phyloP scores from a whole-genome alignment of 2,329 filamentous ascomycete genomes.

The Torrubiella hemipterigena region DNA sequence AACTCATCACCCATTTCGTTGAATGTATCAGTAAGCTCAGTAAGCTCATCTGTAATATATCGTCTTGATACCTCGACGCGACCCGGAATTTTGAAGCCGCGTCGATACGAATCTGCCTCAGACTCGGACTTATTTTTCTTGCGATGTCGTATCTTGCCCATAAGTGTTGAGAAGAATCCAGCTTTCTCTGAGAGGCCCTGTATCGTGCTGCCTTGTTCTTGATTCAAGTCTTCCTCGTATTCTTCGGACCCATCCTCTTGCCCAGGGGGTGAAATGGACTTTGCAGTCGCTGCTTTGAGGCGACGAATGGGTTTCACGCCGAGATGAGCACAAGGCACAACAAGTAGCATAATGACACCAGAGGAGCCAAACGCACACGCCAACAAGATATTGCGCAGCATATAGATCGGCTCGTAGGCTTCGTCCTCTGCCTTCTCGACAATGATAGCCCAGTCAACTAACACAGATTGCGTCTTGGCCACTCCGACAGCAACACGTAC shows the following conservation, averaged over 20 bases:
- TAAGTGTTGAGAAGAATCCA: conserved; percentile 25
- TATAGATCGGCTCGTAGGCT: conserved; percentile 63
- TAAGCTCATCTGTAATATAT: conserved; percentile 70
- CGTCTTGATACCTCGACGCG: conserved; percentile 69
- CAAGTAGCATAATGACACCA: conserved; percentile 57
- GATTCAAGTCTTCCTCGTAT: conserved; percentile 34
- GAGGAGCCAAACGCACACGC: conserved; percentile 77
- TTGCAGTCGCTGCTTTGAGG: conserved; percentile 62
- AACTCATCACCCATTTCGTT: conserved; percentile 92
- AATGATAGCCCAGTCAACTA: conserved; percentile 74
- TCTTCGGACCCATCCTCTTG: no score
- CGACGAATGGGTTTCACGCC: conserved; percentile 70
- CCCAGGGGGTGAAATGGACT: conserved; percentile 55
- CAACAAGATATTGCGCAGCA: conserved; percentile 67
- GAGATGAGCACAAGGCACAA: conserved; percentile 70
- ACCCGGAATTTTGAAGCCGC: conserved; percentile 70
- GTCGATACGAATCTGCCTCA: conserved; percentile 28
- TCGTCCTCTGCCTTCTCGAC: conserved; percentile 66
- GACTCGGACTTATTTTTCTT: conserved; percentile 12
- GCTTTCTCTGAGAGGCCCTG: no score
- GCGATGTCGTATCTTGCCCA: conserved; percentile 23
- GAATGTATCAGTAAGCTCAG: conserved; percentile 73
- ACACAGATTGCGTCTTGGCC: conserved; percentile 51
- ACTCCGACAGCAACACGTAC: conserved; percentile 67
- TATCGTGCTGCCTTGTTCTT: conserved; percentile 30